These are phyloP conservation scores for Pseudoturritis turrita DNA, from an alignment of 345 rosid species.

Conservation along the genomic window DNA sequence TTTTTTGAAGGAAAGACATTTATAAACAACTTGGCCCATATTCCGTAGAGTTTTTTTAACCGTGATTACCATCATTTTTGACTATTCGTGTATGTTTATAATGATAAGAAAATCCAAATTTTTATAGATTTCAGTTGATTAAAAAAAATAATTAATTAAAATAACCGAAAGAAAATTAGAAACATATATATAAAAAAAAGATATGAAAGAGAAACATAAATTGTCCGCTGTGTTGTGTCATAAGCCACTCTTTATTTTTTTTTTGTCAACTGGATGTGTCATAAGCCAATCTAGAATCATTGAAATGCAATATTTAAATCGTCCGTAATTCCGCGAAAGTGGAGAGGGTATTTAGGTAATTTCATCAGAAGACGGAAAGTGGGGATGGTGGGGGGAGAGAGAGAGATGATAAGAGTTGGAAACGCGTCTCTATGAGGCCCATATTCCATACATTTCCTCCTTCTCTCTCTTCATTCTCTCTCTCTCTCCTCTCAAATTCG, in stretches of 20 bases:
- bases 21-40: constrained; percentile 21
- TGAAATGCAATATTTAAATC: neutral
- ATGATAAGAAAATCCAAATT: too few relatives aligned
- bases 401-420: constrained; percentile 45
- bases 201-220: neutral
- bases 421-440: constrained; percentile 92
- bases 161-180: too few relatives aligned
- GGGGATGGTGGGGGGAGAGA: constrained; percentile 32
- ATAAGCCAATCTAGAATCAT: constrained; percentile 27
- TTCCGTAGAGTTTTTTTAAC: too few relatives aligned
- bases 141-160: too few relatives aligned
- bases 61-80: too few relatives aligned
- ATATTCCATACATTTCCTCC: constrained; percentile 40
- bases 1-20: neutral
- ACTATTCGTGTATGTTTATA: too few relatives aligned
- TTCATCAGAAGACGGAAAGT: neutral
- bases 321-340: constrained; percentile 20
- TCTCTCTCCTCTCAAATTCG: neutral
- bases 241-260: neutral
- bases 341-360: constrained; percentile 37
- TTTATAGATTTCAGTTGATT: too few relatives aligned
- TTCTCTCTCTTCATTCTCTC: neutral
- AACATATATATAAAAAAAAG: too few relatives aligned
- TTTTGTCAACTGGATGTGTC: neutral
- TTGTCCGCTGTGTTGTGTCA: constrained; percentile 20